Conservation (phyloP, 2,329 filamentous ascomycete species). For the Colletotrichum sojae region DNA sequence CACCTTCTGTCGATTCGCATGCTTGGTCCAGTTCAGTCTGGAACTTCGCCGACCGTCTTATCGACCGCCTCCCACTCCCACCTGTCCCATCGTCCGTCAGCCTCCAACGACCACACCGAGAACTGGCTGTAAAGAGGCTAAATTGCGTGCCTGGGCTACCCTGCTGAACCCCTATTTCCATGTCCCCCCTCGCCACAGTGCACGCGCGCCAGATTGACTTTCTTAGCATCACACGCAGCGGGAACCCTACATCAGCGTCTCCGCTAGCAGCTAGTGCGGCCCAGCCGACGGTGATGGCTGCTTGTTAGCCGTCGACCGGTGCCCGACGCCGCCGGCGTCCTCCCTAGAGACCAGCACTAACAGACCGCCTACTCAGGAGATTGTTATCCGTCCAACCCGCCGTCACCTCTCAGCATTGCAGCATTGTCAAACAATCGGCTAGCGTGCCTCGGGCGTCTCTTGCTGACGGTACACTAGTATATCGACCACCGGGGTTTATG, state of each 20-base stretch:
- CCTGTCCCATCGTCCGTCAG: background rate
- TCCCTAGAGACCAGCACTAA: background rate
- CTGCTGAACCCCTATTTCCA: conserved; percentile 15
- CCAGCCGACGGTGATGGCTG: background rate
- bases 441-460: background rate
- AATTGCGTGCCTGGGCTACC: conserved; percentile 8
- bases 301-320: background rate
- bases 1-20: background rate
- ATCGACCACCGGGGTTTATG: too few species aligned
- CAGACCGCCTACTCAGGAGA: background rate
- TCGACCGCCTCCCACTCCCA: conserved; percentile 12
- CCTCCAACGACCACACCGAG: background rate
- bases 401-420: background rate
- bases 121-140: conserved; percentile 6
- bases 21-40: conserved; percentile 22
- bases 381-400: background rate
- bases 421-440: background rate
- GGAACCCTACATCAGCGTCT: conserved; percentile 17
- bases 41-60: conserved; percentile 27
- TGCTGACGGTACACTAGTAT: too few species aligned
- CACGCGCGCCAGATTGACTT: conserved; percentile 27
- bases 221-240: conserved; percentile 5
- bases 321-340: background rate
- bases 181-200: conserved; percentile 1
- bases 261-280: conserved; percentile 11